Evolutionary conservation across 257 asterid genomes (phyloP), one percentile per base, ranked within the genome.

Genomic region (Solanum clarkiae): DNA sequence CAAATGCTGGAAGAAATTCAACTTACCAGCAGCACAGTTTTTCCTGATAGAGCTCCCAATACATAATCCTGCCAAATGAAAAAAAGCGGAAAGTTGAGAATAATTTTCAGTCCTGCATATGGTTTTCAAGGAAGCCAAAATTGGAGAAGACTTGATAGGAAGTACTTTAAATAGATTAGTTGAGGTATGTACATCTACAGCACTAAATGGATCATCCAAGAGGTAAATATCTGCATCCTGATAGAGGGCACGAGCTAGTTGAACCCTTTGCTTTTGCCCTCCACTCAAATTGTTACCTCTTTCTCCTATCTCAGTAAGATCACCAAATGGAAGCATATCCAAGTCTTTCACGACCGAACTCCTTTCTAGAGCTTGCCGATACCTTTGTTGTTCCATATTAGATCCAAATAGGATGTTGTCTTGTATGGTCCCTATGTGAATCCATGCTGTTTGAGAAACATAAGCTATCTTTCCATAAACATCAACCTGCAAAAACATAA

Each of bases 401-500:
- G 96, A 89, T 18, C 99, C 99, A 16, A 96, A 96, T n/a, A 96
- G 87, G 57, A 94, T 93, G 86, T 96, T 96, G 6, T 93, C 97
- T 59, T 92, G 94, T 44, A 96, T 93, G 44, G 92, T 96, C 79
- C 98, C 99, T 42, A 96, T 93, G 87, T 94, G 98, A 90, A 96
- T 96, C 99, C 99, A 96, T 26, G 99, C 98, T 42, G 98, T 91
- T 66, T 96, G 99, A 32, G 99, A 94, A 44, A 96, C 99, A 88
- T 96, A 96, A 32, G 98, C 99, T 57, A 92, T 92, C 60, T 88
- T 90, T 72, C 98, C 98, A 66, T 88, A 91, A 4, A 91, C 96
- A 85, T 87, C 90, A 85, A 94, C 93, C 98, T 94, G 86, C 57
- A 84, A 86, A 63, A 60, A 22, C 7, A n/a, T 8, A 14, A 15